Conservation (phyloP, 1,284 basidiomycete genomes). For the Rhodotorula sp. region DNA sequence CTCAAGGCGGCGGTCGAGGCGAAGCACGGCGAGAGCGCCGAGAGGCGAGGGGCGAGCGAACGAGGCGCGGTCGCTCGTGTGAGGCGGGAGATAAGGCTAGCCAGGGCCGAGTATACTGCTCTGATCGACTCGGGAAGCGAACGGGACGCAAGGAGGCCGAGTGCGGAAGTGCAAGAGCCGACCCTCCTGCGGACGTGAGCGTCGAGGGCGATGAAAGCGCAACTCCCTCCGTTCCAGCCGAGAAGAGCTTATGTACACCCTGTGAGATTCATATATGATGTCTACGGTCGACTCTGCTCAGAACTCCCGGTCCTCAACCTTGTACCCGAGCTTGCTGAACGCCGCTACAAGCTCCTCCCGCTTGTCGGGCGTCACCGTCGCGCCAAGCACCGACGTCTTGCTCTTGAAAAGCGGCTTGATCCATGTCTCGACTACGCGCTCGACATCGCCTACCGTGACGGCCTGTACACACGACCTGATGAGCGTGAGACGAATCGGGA, state of each 20-base stretch:
- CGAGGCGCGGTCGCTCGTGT: slow-evolving; percentile 2
- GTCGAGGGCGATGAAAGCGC: background rate
- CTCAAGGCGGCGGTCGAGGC: background rate
- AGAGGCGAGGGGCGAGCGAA: background rate
- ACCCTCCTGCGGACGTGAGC: background rate
- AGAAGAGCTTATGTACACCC: too few species aligned
- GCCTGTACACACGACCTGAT: slow-evolving; percentile 51
- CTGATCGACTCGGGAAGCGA: background rate
- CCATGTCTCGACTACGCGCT: slow-evolving; percentile 68
- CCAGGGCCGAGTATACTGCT: slow-evolving; percentile 10
- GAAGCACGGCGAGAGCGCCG: background rate
- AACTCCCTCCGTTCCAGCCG: background rate
- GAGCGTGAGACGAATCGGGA: background rate
- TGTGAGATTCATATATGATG: background rate
- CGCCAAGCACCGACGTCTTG: slow-evolving; percentile 71
- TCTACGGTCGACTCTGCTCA: background rate
- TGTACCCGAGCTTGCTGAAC: slow-evolving; percentile 1
- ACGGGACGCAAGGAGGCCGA: background rate
- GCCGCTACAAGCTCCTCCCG: background rate
- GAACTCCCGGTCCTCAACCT: slow-evolving; percentile 3
- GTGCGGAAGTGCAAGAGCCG: background rate
- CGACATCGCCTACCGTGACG: slow-evolving; percentile 75
- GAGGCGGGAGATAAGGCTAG: background rate
- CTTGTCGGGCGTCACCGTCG: slow-evolving; percentile 78
- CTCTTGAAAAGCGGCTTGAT: slow-evolving; percentile 83